Conservation (phyloP, 2,329 filamentous ascomycete genomes). For the Alternaria consortialis region DNA sequence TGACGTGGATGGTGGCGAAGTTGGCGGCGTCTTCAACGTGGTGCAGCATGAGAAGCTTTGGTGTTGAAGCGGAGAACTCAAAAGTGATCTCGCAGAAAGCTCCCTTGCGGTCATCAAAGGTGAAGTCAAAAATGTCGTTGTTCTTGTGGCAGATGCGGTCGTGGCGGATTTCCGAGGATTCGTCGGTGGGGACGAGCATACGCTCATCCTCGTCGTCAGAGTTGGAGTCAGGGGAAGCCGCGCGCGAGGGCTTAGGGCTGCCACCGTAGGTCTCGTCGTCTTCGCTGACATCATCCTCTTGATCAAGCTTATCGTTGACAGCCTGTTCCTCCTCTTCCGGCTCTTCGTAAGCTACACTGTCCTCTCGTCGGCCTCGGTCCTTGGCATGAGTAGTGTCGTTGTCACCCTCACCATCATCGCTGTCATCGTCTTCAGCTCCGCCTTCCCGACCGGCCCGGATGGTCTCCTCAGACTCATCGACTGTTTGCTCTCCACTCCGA, state of each 20-base stretch:
- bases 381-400: conserved; percentile 72
- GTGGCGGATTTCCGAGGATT: conserved; percentile 41
- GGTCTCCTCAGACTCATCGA: conserved; percentile 45
- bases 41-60: conserved; percentile 93
- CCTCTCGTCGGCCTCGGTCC: conserved; percentile 76
- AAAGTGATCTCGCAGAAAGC: conserved; percentile 82
- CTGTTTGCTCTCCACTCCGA: conserved; percentile 61
- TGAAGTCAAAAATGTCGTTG: conserved; percentile 77
- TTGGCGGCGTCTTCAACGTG: conserved; percentile 83
- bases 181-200: conserved; percentile 37
- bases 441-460: conserved; percentile 53
- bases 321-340: conserved; percentile 91
- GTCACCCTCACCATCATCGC: conserved; percentile 69
- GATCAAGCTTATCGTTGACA: conserved; percentile 71
- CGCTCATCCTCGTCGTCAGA: conserved; percentile 39
- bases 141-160: conserved; percentile 55
- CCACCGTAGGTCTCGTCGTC: conserved; percentile 64
- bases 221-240: conserved; percentile 42
- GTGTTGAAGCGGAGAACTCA: conserved; percentile 79
- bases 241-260: conserved; percentile 52
- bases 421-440: conserved; percentile 75
- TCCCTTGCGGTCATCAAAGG: conserved; percentile 78
- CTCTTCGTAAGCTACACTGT: conserved; percentile 87
- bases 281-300: conserved; percentile 59
- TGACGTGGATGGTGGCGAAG: conserved; percentile 85